phyloP scores from a whole-genome alignment of 2,329 filamentous ascomycete species.

The Colletotrichum brevisporum region DNA sequence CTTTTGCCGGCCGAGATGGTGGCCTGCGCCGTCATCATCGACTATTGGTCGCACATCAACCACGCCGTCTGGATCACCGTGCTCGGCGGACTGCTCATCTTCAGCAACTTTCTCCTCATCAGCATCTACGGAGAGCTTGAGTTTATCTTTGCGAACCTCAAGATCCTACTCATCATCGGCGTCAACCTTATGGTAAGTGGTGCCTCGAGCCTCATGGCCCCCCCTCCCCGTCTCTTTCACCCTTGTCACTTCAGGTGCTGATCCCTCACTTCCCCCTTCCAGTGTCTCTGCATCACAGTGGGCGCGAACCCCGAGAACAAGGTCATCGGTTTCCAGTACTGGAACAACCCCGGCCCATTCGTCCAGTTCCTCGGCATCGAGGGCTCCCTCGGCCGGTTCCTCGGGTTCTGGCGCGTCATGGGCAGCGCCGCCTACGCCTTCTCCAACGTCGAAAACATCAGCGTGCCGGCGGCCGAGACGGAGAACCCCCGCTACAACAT shows the following conservation, averaged over 20 bases:
- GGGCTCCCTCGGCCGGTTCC: slow-evolving; percentile 40
- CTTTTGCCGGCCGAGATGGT: slow-evolving; percentile 54
- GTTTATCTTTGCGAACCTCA: too few species aligned
- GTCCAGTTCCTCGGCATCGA: slow-evolving; percentile 30
- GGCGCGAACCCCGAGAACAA: slow-evolving; percentile 43
- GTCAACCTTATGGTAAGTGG: slow-evolving; percentile 62
- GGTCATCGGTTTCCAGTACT: slow-evolving; percentile 44
- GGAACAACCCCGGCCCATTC: slow-evolving; percentile 37
- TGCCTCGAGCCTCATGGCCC: neutral
- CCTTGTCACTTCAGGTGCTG: slow-evolving; percentile 54
- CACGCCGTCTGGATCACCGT: slow-evolving; percentile 43
- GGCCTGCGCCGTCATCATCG: slow-evolving; percentile 41
- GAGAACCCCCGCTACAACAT: slow-evolving; percentile 61
- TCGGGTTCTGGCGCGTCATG: slow-evolving; percentile 44
- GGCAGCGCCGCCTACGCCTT: slow-evolving; percentile 44
- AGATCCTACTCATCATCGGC: too few species aligned
- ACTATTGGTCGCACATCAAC: slow-evolving; percentile 44
- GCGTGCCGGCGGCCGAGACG: slow-evolving; percentile 45
- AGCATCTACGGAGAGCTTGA: slow-evolving; percentile 35
- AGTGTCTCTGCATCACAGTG: slow-evolving; percentile 62
- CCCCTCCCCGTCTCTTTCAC: slow-evolving; percentile 64
- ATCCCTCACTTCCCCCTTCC: slow-evolving; percentile 74
- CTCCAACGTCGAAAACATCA: slow-evolving; percentile 43
- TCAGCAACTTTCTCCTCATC: slow-evolving; percentile 36
- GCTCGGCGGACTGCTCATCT: slow-evolving; percentile 27